phyloP scores from a whole-genome alignment of 2,329 filamentous ascomycete species.

The Xylariales sp. region DNA sequence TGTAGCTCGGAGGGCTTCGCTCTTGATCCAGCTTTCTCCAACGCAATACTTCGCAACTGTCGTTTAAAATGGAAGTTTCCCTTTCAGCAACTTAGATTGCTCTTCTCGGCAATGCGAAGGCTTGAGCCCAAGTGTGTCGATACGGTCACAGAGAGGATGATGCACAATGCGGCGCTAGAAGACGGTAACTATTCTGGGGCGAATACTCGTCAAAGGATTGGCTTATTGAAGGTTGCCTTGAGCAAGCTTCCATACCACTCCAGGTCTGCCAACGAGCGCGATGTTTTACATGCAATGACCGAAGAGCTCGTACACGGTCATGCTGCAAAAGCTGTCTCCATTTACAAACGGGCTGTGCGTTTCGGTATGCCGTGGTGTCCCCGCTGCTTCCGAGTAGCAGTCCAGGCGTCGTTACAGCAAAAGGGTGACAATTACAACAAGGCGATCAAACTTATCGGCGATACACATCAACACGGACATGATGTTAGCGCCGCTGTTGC shows the following conservation, averaged over 20 bases:
- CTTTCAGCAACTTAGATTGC: slow-evolving; percentile 28
- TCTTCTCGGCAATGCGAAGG: slow-evolving; percentile 29
- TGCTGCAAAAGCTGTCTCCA: slow-evolving; percentile 27
- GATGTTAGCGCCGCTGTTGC: slow-evolving; percentile 35
- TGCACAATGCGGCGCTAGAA: slow-evolving; percentile 26
- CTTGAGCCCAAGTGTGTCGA: slow-evolving; percentile 30
- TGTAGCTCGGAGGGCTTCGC: slow-evolving; percentile 32
- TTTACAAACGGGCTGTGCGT: slow-evolving; percentile 33
- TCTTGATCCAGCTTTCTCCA: slow-evolving; percentile 32
- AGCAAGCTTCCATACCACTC: slow-evolving; percentile 19
- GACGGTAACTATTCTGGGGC: slow-evolving; percentile 12
- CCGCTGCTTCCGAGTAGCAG: slow-evolving; percentile 42
- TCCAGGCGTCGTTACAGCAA: slow-evolving; percentile 36
- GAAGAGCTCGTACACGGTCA: slow-evolving; percentile 28
- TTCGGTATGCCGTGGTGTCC: slow-evolving; percentile 32
- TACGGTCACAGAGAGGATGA: slow-evolving; percentile 33
- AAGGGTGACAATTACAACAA: slow-evolving; percentile 22
- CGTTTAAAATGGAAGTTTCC: slow-evolving; percentile 32
- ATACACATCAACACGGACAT: slow-evolving; percentile 33
- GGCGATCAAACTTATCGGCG: slow-evolving; percentile 35
- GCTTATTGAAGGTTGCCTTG: slow-evolving; percentile 19
- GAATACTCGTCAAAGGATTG: slow-evolving; percentile 16
- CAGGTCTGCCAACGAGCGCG: slow-evolving; percentile 23
- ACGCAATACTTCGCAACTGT: slow-evolving; percentile 34
- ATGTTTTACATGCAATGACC: slow-evolving; percentile 37